Conservation (phyloP, 1,284 basidiomycete genomes). For the Cystobasidiaceae sp. region DNA sequence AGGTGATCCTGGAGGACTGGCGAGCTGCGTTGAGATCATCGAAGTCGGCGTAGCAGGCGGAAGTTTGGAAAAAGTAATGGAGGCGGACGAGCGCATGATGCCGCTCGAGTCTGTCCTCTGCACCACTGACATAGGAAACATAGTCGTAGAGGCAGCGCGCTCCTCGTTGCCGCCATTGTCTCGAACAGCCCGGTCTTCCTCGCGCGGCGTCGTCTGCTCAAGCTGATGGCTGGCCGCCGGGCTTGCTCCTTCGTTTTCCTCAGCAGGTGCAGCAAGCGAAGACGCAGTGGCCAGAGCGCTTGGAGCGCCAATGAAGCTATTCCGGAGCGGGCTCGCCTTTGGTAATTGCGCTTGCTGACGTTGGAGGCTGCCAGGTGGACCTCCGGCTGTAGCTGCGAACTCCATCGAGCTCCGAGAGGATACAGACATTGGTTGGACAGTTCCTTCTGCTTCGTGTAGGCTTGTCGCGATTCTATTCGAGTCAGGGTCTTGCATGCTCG, state of each 20-base stretch:
- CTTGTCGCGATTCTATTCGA: constrained; percentile 25
- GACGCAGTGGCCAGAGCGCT: neutral
- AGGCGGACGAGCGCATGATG: constrained; percentile 4
- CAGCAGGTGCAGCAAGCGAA: neutral
- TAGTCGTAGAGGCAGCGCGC: neutral
- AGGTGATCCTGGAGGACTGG: constrained; percentile 8
- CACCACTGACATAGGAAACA: neutral
- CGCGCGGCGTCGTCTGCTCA: neutral
- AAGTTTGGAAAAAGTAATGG: constrained; percentile 21
- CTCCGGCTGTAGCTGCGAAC: neutral
- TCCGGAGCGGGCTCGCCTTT: constrained; percentile 13
- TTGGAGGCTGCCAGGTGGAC: neutral
- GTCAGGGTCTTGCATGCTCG: constrained; percentile 15
- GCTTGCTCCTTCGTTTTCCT: neutral
- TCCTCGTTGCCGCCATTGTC: neutral
- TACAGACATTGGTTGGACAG: neutral
- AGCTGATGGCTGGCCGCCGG: no score
- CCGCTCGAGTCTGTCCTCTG: neutral
- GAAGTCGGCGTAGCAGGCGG: constrained; percentile 22
- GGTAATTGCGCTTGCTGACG: neutral
- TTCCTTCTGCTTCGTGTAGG: neutral
- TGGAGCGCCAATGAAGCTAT: constrained; percentile 14
- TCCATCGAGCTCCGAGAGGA: neutral
- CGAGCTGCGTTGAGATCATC: constrained; percentile 11
- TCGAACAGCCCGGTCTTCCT: neutral